These are phyloP conservation scores for Tulasnella sp. DNA, from an alignment of 768 basidiomycete species.

Conservation along the genomic window DNA sequence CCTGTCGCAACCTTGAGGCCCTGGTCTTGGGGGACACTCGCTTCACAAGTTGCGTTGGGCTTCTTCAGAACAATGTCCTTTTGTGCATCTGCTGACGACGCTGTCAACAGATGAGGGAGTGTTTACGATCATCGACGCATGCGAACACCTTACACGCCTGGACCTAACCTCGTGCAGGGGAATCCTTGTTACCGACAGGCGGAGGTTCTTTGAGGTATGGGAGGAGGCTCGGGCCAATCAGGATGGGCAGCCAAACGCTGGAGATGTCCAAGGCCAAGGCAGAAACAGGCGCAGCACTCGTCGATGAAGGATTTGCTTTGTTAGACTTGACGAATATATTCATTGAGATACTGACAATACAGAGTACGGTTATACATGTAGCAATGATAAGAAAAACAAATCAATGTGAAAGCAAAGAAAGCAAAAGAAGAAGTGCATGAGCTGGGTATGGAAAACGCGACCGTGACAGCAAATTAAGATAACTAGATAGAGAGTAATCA, in stretches of 20 bases:
- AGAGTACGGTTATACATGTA: constrained; percentile 5
- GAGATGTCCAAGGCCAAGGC: background rate
- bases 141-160: constrained; percentile 50
- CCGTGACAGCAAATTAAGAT: constrained; percentile 3
- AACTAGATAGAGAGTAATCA: background rate
- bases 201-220: constrained; percentile 62
- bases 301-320: background rate
- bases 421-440: background rate
- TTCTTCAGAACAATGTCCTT: constrained; percentile 8
- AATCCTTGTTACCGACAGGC: constrained; percentile 54
- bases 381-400: background rate
- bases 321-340: background rate
- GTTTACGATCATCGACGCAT: constrained; percentile 56
- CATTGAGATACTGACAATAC: background rate
- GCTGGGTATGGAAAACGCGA: background rate
- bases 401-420: background rate
- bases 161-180: constrained; percentile 68
- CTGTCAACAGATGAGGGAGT: constrained; percentile 49
- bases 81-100: constrained; percentile 1
- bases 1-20: constrained; percentile 48
- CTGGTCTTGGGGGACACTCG: constrained; percentile 58
- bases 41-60: constrained; percentile 48
- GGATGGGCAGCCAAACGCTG: background rate
- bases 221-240: constrained; percentile 16
- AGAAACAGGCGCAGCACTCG: constrained; percentile 10